Evolutionary conservation across 2,329 filamentous ascomycete species (phyloP).

Genomic region (Apiospora hydei): DNA sequence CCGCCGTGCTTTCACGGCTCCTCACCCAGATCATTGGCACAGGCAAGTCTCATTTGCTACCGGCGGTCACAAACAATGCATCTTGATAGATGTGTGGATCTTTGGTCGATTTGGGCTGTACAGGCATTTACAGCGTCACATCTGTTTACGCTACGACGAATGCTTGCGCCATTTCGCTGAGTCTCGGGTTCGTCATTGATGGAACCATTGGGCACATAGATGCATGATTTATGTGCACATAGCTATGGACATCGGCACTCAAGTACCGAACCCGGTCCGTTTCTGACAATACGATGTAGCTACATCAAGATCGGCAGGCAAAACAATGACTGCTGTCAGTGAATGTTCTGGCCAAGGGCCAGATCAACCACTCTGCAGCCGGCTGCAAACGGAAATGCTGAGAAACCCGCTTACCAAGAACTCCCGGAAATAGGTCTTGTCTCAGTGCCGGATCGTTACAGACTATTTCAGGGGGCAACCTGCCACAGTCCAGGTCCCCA

Average conservation of each 20-base stretch:
- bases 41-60: conserved; percentile 2
- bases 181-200: neutral
- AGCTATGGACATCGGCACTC: neutral
- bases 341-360: neutral
- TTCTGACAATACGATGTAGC: neutral
- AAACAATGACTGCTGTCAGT: neutral
- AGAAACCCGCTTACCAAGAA: neutral
- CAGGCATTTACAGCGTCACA: neutral
- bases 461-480: conserved; percentile 3
- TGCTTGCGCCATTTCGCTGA: neutral
- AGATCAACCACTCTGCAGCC: neutral
- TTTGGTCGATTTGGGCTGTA: neutral
- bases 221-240: neutral
- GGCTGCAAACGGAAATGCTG: neutral
- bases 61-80: conserved; percentile 5
- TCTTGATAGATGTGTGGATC: neutral
- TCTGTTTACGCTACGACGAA: neutral
- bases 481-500: conserved; percentile 10
- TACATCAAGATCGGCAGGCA: neutral
- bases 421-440: conserved; percentile 2
- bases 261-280: neutral
- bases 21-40: neutral
- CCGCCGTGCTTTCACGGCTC: neutral
- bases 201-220: neutral
- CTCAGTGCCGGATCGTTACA: conserved; percentile 20